Conservation (phyloP, 2,329 filamentous ascomycete genomes). For the Penicillium fuscoglaucum region DNA sequence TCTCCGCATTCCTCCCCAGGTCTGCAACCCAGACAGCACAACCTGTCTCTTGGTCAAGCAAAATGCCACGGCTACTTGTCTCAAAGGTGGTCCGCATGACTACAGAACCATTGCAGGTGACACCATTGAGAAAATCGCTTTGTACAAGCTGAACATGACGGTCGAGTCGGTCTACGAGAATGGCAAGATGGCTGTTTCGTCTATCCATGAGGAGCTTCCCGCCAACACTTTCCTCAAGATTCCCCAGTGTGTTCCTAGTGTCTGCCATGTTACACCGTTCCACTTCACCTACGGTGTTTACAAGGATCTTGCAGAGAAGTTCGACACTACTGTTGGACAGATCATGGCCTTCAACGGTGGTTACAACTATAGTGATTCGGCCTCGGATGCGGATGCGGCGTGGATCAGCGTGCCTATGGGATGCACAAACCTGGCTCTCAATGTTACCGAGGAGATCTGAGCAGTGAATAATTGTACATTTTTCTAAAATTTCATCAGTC, state of each 20-base stretch:
- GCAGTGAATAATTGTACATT: background rate
- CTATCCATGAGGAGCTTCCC: background rate
- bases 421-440: background rate
- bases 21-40: slow-evolving; percentile 5
- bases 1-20: slow-evolving; percentile 6
- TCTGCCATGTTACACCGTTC: slow-evolving; percentile 8
- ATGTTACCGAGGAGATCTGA: slow-evolving; percentile 1
- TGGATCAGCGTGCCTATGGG: slow-evolving; percentile 13
- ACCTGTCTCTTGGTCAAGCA: slow-evolving; percentile 7
- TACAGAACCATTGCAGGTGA: slow-evolving; percentile 12
- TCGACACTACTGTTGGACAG: slow-evolving; percentile 13
- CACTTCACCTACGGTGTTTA: slow-evolving; percentile 14
- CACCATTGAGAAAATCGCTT: slow-evolving; percentile 11
- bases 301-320: slow-evolving; percentile 17
- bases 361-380: slow-evolving; percentile 14
- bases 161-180: background rate
- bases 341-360: slow-evolving; percentile 14
- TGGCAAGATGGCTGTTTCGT: background rate
- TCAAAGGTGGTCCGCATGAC: slow-evolving; percentile 10
- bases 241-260: slow-evolving; percentile 13
- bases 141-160: slow-evolving; percentile 10
- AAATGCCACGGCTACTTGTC: slow-evolving; percentile 4
- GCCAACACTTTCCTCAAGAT: slow-evolving; percentile 10
- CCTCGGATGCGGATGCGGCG: slow-evolving; percentile 3
- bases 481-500: background rate